Conservation (phyloP, 1,284 basidiomycete genomes). For the Ustilago shanxiensis region DNA sequence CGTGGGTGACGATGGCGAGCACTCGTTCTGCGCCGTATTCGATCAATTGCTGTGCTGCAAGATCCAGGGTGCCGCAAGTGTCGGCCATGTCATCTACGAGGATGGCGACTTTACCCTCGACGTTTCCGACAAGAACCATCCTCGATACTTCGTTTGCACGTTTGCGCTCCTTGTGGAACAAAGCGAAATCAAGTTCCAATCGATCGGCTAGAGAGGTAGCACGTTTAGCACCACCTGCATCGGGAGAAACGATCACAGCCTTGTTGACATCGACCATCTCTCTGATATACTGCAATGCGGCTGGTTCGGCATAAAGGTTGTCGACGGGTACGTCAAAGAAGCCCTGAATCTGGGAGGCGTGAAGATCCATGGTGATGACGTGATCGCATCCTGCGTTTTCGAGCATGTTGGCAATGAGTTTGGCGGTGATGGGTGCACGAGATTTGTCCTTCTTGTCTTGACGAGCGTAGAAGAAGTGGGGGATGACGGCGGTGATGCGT, state of each 20-base stretch:
- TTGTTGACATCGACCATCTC: slow-evolving; percentile 88
- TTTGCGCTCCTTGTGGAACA: slow-evolving; percentile 99
- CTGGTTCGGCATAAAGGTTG: slow-evolving; percentile 98
- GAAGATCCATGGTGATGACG: slow-evolving; percentile 76
- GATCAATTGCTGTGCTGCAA: slow-evolving; percentile 88
- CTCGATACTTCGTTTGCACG: slow-evolving; percentile 99
- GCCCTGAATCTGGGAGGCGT: slow-evolving; percentile 76
- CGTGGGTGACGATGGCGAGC: slow-evolving; percentile 95
- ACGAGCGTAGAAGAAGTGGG: slow-evolving; percentile 69
- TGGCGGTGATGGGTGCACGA: slow-evolving; percentile 97
- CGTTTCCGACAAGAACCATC: slow-evolving; percentile 97
- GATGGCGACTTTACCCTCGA: slow-evolving; percentile 92
- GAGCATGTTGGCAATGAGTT: slow-evolving; percentile 99
- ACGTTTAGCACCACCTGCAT: slow-evolving; percentile 97
- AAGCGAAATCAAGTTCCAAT: slow-evolving; percentile 95
- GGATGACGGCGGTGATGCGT: slow-evolving; percentile 89
- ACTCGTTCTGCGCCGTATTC: slow-evolving; percentile 90
- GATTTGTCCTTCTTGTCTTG: slow-evolving; percentile 99
- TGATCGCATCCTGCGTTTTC: slow-evolving; percentile 98
- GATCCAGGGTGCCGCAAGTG: slow-evolving; percentile 95
- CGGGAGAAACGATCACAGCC: slow-evolving; percentile 96
- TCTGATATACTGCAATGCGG: slow-evolving; percentile 93
- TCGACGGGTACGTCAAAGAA: slow-evolving; percentile 99
- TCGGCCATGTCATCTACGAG: slow-evolving; percentile 99
- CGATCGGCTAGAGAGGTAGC: slow-evolving; percentile 98